These are phyloP conservation scores for Phytophthora citricola DNA, from an alignment of 352 stramenopile species.

Conservation along the genomic window DNA sequence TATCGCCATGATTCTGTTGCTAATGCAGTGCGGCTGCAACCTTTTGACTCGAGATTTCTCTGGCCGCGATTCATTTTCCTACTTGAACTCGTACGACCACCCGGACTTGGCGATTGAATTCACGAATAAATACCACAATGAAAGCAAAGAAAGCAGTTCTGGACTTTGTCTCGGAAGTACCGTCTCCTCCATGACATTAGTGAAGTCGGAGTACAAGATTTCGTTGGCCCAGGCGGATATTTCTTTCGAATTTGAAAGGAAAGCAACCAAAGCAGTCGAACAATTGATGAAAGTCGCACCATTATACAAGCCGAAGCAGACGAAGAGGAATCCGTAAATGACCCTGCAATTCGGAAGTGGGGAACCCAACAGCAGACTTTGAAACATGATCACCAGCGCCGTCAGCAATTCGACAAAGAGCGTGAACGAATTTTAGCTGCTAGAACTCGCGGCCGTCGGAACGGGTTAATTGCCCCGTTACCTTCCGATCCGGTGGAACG, in stretches of 20 bases:
- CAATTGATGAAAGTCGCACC: constrained; percentile 2
- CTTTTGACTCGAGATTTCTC: constrained; percentile 56
- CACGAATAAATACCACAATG: constrained; percentile 24
- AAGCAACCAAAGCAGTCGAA: constrained; percentile 2
- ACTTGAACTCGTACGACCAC: constrained; percentile 55
- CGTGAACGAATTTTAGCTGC: constrained; percentile 46
- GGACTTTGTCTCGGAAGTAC: constrained; percentile 15
- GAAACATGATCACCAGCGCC: constrained; percentile 36
- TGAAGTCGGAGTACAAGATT: constrained; percentile 23
- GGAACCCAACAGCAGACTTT: constrained; percentile 40
- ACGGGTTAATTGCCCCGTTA: constrained; percentile 67
- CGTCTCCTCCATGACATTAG: neutral
- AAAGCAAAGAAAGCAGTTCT: neutral
- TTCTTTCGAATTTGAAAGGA: constrained; percentile 8
- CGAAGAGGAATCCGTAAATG: constrained; percentile 9
- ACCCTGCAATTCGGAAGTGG: constrained; percentile 46
- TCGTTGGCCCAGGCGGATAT: constrained; percentile 23
- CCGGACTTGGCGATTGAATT: constrained; percentile 47
- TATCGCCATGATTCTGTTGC: constrained; percentile 39
- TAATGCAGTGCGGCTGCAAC: constrained; percentile 44
- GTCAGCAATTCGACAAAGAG: constrained; percentile 48
- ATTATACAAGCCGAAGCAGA: constrained; percentile 1
- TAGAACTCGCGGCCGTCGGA: constrained; percentile 47
- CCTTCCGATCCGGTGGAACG: constrained; percentile 36
- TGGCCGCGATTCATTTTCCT: constrained; percentile 44